These are phyloP conservation scores for Scutellaria minor DNA, from an alignment of 257 asterid species.

Conservation along the genomic window DNA sequence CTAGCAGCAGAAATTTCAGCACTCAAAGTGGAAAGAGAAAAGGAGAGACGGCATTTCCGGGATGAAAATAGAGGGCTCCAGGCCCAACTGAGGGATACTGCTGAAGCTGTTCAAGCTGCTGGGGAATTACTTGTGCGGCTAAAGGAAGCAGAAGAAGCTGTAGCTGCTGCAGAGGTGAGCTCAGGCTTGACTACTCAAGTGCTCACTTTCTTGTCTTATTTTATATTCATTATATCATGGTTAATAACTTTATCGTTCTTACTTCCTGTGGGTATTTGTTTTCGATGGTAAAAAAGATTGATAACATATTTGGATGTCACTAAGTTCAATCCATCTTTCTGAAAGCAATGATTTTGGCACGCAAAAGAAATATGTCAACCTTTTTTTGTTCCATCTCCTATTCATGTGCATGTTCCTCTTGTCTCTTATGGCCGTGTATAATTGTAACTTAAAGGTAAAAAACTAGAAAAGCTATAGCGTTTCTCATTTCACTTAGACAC, in stretches of 20 bases:
- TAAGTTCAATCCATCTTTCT: no score
- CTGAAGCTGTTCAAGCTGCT: constrained; percentile 99
- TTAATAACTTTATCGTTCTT: no score
- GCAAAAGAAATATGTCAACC: constrained; percentile 8
- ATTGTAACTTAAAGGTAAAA: neutral
- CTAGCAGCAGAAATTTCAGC: constrained; percentile 89
- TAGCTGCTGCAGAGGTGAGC: constrained; percentile 83
- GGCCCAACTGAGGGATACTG: constrained; percentile 94
- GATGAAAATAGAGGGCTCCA: constrained; percentile 93
- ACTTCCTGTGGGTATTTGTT: neutral
- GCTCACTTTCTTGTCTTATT: constrained; percentile 24
- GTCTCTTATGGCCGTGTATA: constrained; percentile 1
- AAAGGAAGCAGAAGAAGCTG: constrained; percentile 88
- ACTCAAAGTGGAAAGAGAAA: constrained; percentile 81
- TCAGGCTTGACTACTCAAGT: constrained; percentile 27
- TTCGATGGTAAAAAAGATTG: constrained; percentile 4
- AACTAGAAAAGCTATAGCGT: neutral
- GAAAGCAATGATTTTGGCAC: neutral
- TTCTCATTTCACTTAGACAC: constrained; percentile 13
- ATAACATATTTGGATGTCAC: neutral
- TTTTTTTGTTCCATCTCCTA: neutral
- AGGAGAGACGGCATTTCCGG: constrained; percentile 76
- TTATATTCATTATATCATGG: constrained; percentile 15
- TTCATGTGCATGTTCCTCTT: constrained; percentile 10
- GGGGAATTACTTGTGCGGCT: constrained; percentile 95